Percentiles rank a stretch among this genome's conserved stretches.
Conservation (phyloP, 805 yeast species). For the Teunomyces stri region DNA sequence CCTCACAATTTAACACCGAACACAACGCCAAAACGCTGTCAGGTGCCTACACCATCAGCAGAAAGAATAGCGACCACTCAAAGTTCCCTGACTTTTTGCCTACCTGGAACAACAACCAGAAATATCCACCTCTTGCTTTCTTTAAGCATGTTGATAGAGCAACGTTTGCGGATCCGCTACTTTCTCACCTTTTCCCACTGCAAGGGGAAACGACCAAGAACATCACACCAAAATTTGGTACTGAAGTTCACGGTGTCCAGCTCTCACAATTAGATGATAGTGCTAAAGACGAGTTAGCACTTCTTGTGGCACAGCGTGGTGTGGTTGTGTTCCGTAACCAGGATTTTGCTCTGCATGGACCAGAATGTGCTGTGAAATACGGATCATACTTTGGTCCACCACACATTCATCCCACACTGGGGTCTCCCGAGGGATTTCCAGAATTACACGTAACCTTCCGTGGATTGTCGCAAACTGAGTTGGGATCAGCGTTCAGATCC, state of each 20-base stretch:
- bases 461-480: slow-evolving; percentile 39
- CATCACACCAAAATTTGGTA: slow-evolving; percentile 34
- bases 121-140: slow-evolving; percentile 25
- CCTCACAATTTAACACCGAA: slow-evolving; percentile 22
- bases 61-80: slow-evolving; percentile 20
- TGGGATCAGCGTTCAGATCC: slow-evolving; percentile 31
- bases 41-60: slow-evolving; percentile 28
- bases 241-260: slow-evolving; percentile 31
- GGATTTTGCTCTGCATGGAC: slow-evolving; percentile 35
- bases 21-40: slow-evolving; percentile 12
- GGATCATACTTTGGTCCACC: slow-evolving; percentile 67
- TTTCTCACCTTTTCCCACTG: slow-evolving; percentile 19
- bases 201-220: slow-evolving; percentile 14
- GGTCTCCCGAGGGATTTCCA: slow-evolving; percentile 63
- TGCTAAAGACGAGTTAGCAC: slow-evolving; percentile 33
- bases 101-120: slow-evolving; percentile 33
- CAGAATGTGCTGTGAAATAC: slow-evolving; percentile 50
- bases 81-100: slow-evolving; percentile 30
- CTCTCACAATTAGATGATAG: slow-evolving; percentile 21
- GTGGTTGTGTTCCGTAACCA: slow-evolving; percentile 34
- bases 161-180: slow-evolving; percentile 18
- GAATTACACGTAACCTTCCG: slow-evolving; percentile 64
- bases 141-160: slow-evolving; percentile 30
- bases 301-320: slow-evolving; percentile 31
- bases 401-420: slow-evolving; percentile 73